Conservation (phyloP, 1,139 yeast genomes). For the Yamadazyma mexicana region DNA sequence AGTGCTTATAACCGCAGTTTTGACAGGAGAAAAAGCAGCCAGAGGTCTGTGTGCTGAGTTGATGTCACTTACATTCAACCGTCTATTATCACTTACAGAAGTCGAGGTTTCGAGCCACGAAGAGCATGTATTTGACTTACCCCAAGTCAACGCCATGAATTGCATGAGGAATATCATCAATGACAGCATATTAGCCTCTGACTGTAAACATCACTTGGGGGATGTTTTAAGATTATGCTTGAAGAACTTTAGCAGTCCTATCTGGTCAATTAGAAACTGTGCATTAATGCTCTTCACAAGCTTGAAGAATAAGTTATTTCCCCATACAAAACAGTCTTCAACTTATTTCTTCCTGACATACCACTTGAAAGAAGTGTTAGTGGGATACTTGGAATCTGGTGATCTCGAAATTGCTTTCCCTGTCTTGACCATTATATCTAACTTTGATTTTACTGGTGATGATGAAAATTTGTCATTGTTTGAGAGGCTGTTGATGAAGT, state of each 20-base stretch:
- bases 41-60: slow-evolving; percentile 21
- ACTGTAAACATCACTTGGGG: slow-evolving; percentile 54
- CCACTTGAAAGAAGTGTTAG: slow-evolving; percentile 50
- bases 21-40: slow-evolving; percentile 51
- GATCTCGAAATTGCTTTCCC: slow-evolving; percentile 67
- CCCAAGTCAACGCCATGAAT: slow-evolving; percentile 93
- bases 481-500: slow-evolving; percentile 41
- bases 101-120: neutral
- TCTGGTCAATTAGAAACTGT: slow-evolving; percentile 90
- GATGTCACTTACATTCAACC: slow-evolving; percentile 49
- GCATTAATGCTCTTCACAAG: slow-evolving; percentile 92
- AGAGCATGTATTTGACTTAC: slow-evolving; percentile 61
- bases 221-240: slow-evolving; percentile 62
- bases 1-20: slow-evolving; percentile 67
- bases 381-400: slow-evolving; percentile 37
- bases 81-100: slow-evolving; percentile 52
- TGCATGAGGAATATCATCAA: slow-evolving; percentile 73
- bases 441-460: slow-evolving; percentile 61
- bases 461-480: slow-evolving; percentile 50
- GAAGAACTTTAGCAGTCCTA: slow-evolving; percentile 56
- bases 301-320: slow-evolving; percentile 75
- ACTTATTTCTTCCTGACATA: slow-evolving; percentile 66
- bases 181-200: slow-evolving; percentile 61
- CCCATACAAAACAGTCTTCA: slow-evolving; percentile 46
- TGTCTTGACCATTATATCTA: slow-evolving; percentile 66